A percentile compares a stretch with the other conserved stretches of the same genome.
These are phyloP conservation scores for Exobasidium cylindrosporum DNA, from an alignment of 1,284 basidiomycete genomes.

Conservation along the genomic window DNA sequence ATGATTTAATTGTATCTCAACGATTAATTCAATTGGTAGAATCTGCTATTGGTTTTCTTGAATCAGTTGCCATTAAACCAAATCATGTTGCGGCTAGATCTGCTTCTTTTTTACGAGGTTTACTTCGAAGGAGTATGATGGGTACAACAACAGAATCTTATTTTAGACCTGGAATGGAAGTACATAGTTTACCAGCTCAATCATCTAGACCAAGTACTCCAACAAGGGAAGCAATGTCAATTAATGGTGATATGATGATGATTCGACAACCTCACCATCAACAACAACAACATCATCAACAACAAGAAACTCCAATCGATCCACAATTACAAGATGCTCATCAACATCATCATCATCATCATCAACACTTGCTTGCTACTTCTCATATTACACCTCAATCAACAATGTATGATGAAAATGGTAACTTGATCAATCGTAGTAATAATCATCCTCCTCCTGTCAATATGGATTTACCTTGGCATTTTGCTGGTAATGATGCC, in stretches of 20 bases:
- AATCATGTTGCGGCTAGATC: constrained; percentile 47
- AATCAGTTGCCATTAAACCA: constrained; percentile 44
- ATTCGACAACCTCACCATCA: neutral
- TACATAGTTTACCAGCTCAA: neutral
- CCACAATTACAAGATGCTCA: neutral
- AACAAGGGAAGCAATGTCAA: neutral
- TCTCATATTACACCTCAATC: neutral
- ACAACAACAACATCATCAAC: neutral
- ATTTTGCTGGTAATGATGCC: neutral
- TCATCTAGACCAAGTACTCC: constrained; percentile 1
- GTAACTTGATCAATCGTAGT: no score
- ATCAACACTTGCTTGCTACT: no score
- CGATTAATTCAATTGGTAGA: constrained; percentile 66
- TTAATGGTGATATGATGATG: neutral
- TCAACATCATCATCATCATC: no score
- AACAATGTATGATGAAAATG: neutral
- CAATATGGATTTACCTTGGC: neutral
- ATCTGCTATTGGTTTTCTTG: constrained; percentile 67
- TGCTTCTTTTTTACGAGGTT: constrained; percentile 41
- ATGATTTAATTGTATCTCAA: neutral
- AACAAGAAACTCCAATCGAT: neutral
- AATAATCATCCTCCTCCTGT: no score
- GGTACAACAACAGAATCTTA: neutral
- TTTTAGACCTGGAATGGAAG: constrained; percentile 6
- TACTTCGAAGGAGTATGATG: constrained; percentile 19